Conservation (phyloP, 352 stramenopile genomes). For the Saprolegnia parasitica region DNA sequence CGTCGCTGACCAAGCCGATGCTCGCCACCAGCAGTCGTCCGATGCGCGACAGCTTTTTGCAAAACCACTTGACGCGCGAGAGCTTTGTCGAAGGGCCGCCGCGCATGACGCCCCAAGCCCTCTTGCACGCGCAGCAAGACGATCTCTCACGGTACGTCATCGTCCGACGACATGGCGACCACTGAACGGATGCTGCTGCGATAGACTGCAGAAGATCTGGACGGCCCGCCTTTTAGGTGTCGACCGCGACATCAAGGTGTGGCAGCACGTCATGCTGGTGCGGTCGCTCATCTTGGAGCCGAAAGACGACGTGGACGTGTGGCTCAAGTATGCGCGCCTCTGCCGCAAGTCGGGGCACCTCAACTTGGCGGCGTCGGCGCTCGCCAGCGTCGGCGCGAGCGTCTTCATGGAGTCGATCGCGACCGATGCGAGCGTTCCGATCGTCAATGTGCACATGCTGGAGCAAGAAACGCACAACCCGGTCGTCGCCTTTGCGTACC, state of each 20-base stretch:
- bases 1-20: conserved; percentile 4
- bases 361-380: conserved; percentile 73
- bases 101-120: background rate
- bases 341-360: conserved; percentile 88
- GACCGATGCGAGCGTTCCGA: conserved; percentile 50
- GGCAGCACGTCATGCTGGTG: conserved; percentile 95
- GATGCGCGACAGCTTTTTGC: background rate
- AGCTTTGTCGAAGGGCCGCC: background rate
- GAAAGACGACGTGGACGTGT: conserved; percentile 89
- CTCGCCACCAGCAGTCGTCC: background rate
- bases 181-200: too few species aligned
- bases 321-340: conserved; percentile 91
- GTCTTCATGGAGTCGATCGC: conserved; percentile 79
- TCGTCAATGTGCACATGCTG: conserved; percentile 41
- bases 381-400: conserved; percentile 74
- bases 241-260: conserved; percentile 89
- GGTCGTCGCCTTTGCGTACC: conserved; percentile 73
- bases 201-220: conserved; percentile 78
- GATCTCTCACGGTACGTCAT: conserved; percentile 65
- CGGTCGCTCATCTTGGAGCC: conserved; percentile 88
- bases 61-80: background rate
- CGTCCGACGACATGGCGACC: too few species aligned
- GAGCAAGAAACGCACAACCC: conserved; percentile 69
- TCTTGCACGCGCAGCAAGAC: conserved; percentile 9
- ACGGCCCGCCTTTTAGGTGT: conserved; percentile 92